phyloP scores from a whole-genome alignment of 2,329 filamentous ascomycete species.

The Apiospora kogelbergensis region DNA sequence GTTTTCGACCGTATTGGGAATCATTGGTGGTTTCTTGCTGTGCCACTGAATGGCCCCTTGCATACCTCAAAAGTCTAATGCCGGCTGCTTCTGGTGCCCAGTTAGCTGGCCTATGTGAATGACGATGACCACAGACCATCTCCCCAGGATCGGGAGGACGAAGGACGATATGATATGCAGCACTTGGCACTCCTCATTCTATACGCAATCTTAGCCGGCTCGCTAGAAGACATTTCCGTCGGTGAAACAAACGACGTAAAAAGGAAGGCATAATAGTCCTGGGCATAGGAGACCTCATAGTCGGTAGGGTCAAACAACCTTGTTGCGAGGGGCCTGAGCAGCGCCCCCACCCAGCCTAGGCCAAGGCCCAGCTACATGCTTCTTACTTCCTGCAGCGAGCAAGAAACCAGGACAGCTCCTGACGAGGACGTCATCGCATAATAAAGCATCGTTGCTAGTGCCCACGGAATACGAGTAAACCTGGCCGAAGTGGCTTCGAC shows the following conservation, averaged over 20 bases:
- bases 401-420: background rate
- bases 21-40: background rate
- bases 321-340: constrained; percentile 1
- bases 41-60: background rate
- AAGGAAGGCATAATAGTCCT: background rate
- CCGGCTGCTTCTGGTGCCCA: background rate
- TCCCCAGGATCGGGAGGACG: background rate
- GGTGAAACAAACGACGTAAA: background rate
- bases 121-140: background rate
- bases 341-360: constrained; percentile 3
- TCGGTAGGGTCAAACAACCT: constrained; percentile 9
- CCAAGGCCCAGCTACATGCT: background rate
- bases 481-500: background rate
- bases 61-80: background rate
- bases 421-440: constrained; percentile 8
- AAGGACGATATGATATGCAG: background rate
- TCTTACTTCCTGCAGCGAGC: background rate
- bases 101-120: background rate
- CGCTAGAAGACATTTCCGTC: background rate
- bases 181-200: background rate
- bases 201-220: background rate
- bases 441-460: constrained; percentile 1
- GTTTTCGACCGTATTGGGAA: background rate
- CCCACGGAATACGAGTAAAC: background rate
- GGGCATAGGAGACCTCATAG: background rate